Conservation (phyloP, 805 yeast species). For the Wickerhamomyces bisporus region DNA sequence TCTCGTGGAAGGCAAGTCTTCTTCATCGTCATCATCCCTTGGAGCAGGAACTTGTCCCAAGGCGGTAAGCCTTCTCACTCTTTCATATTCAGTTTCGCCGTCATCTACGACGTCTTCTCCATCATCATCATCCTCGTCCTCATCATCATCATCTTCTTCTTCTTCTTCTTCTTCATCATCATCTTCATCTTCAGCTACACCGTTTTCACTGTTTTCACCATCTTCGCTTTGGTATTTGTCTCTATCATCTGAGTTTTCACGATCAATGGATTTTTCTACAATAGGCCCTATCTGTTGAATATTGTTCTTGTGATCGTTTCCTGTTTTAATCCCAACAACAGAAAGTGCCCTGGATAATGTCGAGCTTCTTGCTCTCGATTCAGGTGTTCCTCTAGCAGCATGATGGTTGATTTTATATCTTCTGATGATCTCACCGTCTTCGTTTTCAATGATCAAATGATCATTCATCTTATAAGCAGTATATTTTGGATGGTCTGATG, state of each 20-base stretch:
- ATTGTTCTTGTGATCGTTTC: neutral
- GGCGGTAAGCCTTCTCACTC: constrained; percentile 56
- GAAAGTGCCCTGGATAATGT: constrained; percentile 45
- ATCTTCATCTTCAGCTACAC: no score
- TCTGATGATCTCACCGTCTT: constrained; percentile 86
- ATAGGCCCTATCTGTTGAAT: neutral
- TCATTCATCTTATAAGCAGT: constrained; percentile 80
- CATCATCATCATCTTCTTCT: constrained; percentile 19
- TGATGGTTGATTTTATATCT: constrained; percentile 72
- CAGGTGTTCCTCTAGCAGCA: constrained; percentile 5
- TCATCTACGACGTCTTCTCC: constrained; percentile 24
- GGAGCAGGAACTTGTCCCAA: constrained; percentile 39
- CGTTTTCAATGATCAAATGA: constrained; percentile 77
- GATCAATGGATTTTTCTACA: constrained; percentile 12
- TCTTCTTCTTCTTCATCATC: constrained; percentile 20
- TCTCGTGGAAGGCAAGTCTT: constrained; percentile 26
- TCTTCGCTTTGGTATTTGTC: constrained; percentile 20
- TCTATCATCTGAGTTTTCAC: constrained; percentile 14
- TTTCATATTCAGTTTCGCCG: constrained; percentile 62
- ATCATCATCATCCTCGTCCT: constrained; percentile 22
- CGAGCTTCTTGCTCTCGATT: constrained; percentile 26
- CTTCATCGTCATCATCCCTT: constrained; percentile 45
- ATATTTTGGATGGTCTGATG: constrained; percentile 23
- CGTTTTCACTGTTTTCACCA: constrained; percentile 16
- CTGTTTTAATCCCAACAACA: constrained; percentile 38